Percentiles rank a stretch among this genome's conserved stretches.
These are phyloP conservation scores for Lachancea sp. DNA, from an alignment of 805 yeast genomes.

Conservation along the genomic window DNA sequence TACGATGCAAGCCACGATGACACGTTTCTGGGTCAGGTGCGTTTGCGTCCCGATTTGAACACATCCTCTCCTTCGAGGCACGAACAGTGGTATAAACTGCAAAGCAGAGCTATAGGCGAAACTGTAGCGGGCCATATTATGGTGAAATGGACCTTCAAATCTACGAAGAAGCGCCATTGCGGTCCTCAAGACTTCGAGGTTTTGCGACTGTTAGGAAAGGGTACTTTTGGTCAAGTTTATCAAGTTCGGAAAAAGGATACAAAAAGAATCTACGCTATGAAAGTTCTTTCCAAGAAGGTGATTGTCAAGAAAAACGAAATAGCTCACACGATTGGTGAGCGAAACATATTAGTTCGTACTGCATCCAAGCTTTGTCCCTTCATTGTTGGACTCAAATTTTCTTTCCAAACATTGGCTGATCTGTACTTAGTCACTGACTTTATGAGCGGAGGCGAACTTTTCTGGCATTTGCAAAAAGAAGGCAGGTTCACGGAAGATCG, in stretches of 20 bases:
- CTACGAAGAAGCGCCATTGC: slow-evolving; percentile 64
- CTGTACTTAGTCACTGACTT: slow-evolving; percentile 91
- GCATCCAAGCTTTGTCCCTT: slow-evolving; percentile 85
- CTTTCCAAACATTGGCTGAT: slow-evolving; percentile 93
- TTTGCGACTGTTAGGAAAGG: slow-evolving; percentile 83
- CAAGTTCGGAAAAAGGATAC: slow-evolving; percentile 92
- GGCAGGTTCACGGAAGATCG: slow-evolving; percentile 90
- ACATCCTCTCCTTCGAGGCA: slow-evolving; percentile 33
- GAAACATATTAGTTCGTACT: slow-evolving; percentile 89
- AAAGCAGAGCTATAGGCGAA: slow-evolving; percentile 70
- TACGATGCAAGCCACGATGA: slow-evolving; percentile 83
- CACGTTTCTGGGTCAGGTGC: slow-evolving; percentile 77
- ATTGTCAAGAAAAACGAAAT: slow-evolving; percentile 95
- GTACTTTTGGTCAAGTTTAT: slow-evolving; percentile 96
- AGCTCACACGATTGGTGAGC: slow-evolving; percentile 96
- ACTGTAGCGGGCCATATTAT: slow-evolving; percentile 71
- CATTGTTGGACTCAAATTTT: slow-evolving; percentile 90
- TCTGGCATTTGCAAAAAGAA: slow-evolving; percentile 95
- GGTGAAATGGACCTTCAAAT: slow-evolving; percentile 65
- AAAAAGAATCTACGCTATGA: slow-evolving; percentile 92
- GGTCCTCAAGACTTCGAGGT: slow-evolving; percentile 96
- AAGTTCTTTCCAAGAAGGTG: slow-evolving; percentile 87
- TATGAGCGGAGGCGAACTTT: slow-evolving; percentile 97
- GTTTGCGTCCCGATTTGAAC: slow-evolving; percentile 55
- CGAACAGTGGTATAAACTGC: slow-evolving; percentile 69